Base-by-base conservation (phyloP, 2,329 filamentous ascomycete genomes). In the Bertia moriformis region DNA sequence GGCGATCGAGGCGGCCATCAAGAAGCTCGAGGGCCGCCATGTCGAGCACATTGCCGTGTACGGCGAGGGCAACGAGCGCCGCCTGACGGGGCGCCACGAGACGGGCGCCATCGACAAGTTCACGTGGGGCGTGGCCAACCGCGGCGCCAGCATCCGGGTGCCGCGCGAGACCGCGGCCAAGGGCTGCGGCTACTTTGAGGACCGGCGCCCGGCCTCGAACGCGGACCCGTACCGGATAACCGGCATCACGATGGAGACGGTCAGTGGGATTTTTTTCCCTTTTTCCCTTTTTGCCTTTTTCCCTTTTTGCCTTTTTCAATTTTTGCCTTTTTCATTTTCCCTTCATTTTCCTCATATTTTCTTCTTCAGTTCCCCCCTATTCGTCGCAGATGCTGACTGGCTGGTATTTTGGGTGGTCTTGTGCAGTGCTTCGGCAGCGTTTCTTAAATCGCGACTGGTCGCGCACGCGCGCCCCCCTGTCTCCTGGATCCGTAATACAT, bases 161-260 rank as follows among this genome's bases (percentile, higher is more conserved):
- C 88, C 88, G 51, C 80, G 87, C 52, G 78, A 86, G 52, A 76
- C 74, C 51, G 87, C 83, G 38, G 78, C 82, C 58, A 85, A 93
- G 62, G 86, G 86, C 61, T 91, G 83, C 67, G 88, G 87, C 46
- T 95, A 95, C 74, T 94, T 95, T 49, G 87, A 95, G 63, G 81
- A 87, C 48, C 73, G 82, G 56, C 74, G 81, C 46, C 80, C 81
- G 41, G 87, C 87, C 41, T 89, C 83, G 55, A 93, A 91, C 61
- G 85, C 78, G 46, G 83, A 88, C 61, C 84, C 84, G 44, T 91
- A 93, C 66, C 83, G 86, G 63, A 67, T 75, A 42, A 84, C 83
- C 45, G 82, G 78, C 61, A 83, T 86, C 53, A 78, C 88, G 45
- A 81, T 84, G 58, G 80, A 86, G 62, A 84, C 80, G 33, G n/a